phyloP scores from a whole-genome alignment of 164 flowering plant genomes.

The Stephania cephalantha region DNA sequence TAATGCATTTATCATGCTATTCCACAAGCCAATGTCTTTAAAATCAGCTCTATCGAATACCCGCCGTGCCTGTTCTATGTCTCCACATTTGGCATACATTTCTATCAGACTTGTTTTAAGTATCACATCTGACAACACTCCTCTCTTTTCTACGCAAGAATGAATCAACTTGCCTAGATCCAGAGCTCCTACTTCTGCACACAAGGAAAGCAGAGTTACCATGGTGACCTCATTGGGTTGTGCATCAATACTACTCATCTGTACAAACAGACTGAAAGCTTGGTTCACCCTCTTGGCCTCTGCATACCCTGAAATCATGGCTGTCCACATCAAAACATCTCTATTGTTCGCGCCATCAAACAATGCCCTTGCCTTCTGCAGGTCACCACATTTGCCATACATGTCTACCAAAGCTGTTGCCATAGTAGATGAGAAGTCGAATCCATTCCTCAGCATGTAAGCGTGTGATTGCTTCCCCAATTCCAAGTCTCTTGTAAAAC shows the following conservation, averaged over 20 bases:
- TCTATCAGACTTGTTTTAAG: constrained; percentile 40
- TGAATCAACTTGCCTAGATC: constrained; percentile 50
- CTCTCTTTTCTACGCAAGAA: constrained; percentile 30
- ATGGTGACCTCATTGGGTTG: constrained; percentile 38
- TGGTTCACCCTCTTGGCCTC: constrained; percentile 23
- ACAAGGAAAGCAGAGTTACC: constrained; percentile 37
- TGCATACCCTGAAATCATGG: constrained; percentile 43
- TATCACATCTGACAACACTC: constrained; percentile 30
- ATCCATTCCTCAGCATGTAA: constrained; percentile 42
- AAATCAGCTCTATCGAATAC: constrained; percentile 28
- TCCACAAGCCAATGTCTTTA: constrained; percentile 49
- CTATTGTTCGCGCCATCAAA: constrained; percentile 32
- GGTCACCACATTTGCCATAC: constrained; percentile 54
- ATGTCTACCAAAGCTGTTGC: constrained; percentile 46
- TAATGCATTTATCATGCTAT: constrained; percentile 48
- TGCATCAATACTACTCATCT: constrained; percentile 29
- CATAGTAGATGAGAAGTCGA: constrained; percentile 28
- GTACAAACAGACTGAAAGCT: constrained; percentile 32
- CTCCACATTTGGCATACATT: constrained; percentile 53
- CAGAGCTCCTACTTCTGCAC: constrained; percentile 45
- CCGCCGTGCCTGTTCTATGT: constrained; percentile 28
- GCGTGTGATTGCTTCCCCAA: constrained; percentile 46
- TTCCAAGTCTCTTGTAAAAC: constrained; percentile 30
- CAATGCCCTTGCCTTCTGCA: constrained; percentile 29
- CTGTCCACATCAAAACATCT: constrained; percentile 39